Conservation (phyloP, 345 rosid genomes). For the Eucalyptus dawsonii region DNA sequence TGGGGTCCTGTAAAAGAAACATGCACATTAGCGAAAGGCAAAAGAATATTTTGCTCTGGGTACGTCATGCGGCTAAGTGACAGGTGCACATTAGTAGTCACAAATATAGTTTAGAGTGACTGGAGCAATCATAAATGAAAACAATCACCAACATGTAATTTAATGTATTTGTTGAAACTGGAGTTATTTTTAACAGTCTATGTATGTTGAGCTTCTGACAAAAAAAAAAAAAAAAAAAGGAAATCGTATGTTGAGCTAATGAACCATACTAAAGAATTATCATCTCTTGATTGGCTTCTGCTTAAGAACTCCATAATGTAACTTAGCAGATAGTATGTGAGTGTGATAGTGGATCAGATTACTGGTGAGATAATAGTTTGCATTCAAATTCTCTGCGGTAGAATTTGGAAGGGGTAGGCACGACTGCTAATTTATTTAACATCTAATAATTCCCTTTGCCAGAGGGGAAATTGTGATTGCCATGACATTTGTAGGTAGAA, state of each 20-base stretch:
- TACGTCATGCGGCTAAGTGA: neutral
- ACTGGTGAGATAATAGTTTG: neutral
- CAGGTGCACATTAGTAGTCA: neutral
- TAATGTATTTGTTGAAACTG: neutral
- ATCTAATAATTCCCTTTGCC: neutral
- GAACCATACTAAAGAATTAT: neutral
- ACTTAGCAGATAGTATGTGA: neutral
- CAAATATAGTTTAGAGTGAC: neutral
- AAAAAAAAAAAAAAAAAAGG: too few species aligned
- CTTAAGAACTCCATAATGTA: neutral
- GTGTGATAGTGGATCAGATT: neutral
- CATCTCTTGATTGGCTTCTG: neutral
- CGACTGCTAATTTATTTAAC: neutral
- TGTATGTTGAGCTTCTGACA: too few species aligned
- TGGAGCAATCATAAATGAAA: neutral
- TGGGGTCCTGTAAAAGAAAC: slow-evolving; percentile 55
- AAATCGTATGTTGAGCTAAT: neutral
- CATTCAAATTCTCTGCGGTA: neutral
- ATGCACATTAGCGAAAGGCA: neutral
- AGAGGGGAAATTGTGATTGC: too few species aligned
- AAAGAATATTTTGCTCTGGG: neutral
- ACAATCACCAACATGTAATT: neutral
- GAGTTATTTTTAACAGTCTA: neutral
- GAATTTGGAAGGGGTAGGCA: neutral
- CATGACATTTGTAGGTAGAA: too few species aligned